Base-by-base conservation (phyloP, 495 filamentous ascomycete genomes). In the Elasticomyces elasticus region DNA sequence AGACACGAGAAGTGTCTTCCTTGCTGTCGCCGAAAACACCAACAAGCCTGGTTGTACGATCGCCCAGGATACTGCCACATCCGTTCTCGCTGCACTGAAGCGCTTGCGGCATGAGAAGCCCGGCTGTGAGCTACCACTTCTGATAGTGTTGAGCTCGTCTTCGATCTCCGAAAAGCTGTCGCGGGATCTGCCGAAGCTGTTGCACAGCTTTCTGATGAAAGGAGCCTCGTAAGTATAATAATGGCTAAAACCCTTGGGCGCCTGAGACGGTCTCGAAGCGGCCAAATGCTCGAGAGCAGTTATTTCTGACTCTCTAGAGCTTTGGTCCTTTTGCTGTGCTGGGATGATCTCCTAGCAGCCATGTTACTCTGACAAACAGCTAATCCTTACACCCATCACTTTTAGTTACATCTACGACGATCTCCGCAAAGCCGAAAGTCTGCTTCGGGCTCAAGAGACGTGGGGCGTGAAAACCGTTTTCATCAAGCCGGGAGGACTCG, bases 401-500 rank as follows among this genome's bases (percentile, higher is more conserved):
- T 62, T 63, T 5, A 67, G 63, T 1, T 15, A 72, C 53, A 61
- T 70, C 43, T 75, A 74, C 59, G 26, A 17, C 12, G 72, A 76
- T 48, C 64, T 75, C 0, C 33, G 35, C 1, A 31, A 42, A 22
- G 62, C 72, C 0, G 72, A 76, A 61, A 47, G 23, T 0, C 59
- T 67, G 13, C 64, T 75, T 22, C 66, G 71, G 2, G 20, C 64
- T 2, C 62, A 73, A 15, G 44, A 68, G 44, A 48, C 56, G 40
- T 73, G 68, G 71, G 23, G 37, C 1, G 17, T 75, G 1, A 51
- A 55, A 1, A 64, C 62, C 1, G 66, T 71, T n/a, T 75, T 66
- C 62, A 66, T 76, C 53, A 72, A 72, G 59, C 73, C 75, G 0
- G 72, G 65, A 0, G 71, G 58, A 1, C 61, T 76, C 41, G 58